Conservation (phyloP, 805 yeast species). For the Pichia insulana region DNA sequence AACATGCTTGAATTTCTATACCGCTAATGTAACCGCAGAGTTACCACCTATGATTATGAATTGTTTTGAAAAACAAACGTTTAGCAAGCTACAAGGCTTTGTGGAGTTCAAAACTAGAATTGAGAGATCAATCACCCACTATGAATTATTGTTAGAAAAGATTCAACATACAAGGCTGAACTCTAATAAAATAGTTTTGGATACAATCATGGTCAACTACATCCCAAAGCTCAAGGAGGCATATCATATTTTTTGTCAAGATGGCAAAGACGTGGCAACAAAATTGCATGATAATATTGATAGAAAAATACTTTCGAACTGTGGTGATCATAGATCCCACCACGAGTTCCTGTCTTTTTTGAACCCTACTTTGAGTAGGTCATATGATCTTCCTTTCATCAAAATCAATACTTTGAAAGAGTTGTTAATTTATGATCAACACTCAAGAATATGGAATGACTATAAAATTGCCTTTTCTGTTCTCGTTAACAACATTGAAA, state of each 20-base stretch:
- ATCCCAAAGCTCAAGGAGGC: slow-evolving; percentile 14
- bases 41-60: slow-evolving; percentile 38
- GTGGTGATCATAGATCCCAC: slow-evolving; percentile 30
- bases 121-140: slow-evolving; percentile 39
- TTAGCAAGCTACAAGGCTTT: slow-evolving; percentile 60
- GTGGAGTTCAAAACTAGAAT: slow-evolving; percentile 49
- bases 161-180: slow-evolving; percentile 28
- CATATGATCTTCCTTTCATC: slow-evolving; percentile 24
- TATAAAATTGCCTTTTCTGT: slow-evolving; percentile 13
- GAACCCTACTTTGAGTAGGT: slow-evolving; percentile 13
- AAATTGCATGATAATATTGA: slow-evolving; percentile 54
- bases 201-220: background rate
- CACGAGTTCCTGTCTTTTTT: slow-evolving; percentile 18
- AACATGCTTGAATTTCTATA: slow-evolving; percentile 40
- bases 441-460: slow-evolving; percentile 21
- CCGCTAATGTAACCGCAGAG: slow-evolving; percentile 41
- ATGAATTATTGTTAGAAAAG: slow-evolving; percentile 28
- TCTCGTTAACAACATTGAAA: slow-evolving; percentile 1
- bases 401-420: slow-evolving; percentile 32
- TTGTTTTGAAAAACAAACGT: slow-evolving; percentile 52
- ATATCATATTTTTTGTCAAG: slow-evolving; percentile 13
- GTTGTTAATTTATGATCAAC: slow-evolving; percentile 29
- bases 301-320: slow-evolving; percentile 41
- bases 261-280: slow-evolving; percentile 21
- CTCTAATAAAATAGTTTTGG: slow-evolving; percentile 14